Conservation (phyloP, 2,329 filamentous ascomycete species). For the Whalleya microplaca region DNA sequence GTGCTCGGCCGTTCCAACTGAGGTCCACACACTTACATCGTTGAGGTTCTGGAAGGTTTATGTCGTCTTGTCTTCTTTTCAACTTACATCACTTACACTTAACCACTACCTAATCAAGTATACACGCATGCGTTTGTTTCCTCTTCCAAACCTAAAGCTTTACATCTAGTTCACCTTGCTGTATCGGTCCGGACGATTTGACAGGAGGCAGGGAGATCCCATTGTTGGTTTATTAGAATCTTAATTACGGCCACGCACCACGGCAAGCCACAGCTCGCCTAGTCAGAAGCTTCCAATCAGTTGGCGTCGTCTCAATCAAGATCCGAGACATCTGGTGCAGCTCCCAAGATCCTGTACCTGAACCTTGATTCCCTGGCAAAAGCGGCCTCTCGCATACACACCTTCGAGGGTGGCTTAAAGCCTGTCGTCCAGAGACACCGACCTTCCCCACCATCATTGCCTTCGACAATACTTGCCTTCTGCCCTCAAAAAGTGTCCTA, state of each 20-base stretch:
- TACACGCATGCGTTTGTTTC: background rate
- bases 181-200: background rate
- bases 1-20: background rate
- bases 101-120: background rate
- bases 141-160: background rate
- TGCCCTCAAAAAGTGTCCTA: slow-evolving; percentile 6
- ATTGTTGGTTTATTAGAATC: slow-evolving; percentile 12
- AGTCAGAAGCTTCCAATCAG: slow-evolving; percentile 31
- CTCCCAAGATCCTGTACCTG: slow-evolving; percentile 30
- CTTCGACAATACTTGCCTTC: slow-evolving; percentile 26
- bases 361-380: slow-evolving; percentile 13
- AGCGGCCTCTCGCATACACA: slow-evolving; percentile 16
- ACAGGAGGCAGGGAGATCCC: slow-evolving; percentile 1
- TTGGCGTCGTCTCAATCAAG: slow-evolving; percentile 22
- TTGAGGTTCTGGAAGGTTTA: background rate
- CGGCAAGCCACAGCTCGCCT: slow-evolving; percentile 32
- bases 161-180: background rate
- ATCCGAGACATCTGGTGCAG: slow-evolving; percentile 32
- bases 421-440: slow-evolving; percentile 23
- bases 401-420: slow-evolving; percentile 1
- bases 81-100: background rate
- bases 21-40: background rate
- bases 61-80: background rate
- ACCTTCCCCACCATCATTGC: slow-evolving; percentile 20
- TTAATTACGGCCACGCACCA: slow-evolving; percentile 19